Percentiles rank a stretch among this genome's conserved stretches.
Conservation (phyloP, 1,284 basidiomycete species). For the Puccinia horiana region DNA sequence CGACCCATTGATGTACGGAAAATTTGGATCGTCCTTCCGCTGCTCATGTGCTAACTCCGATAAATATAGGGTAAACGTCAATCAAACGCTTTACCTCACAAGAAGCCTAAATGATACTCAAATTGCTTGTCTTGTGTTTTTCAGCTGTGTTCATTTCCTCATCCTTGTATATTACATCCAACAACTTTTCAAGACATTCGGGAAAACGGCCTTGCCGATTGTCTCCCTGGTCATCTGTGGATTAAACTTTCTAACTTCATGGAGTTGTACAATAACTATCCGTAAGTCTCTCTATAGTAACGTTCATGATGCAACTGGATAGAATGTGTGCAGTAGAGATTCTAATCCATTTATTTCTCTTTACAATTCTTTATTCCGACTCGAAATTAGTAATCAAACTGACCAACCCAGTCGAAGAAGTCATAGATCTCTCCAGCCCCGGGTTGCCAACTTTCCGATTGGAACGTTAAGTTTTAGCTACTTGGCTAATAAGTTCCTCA, state of each 20-base stretch:
- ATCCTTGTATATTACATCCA: conserved; percentile 23
- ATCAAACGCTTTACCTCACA: not conserved
- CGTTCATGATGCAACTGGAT: not conserved
- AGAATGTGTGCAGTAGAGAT: not conserved
- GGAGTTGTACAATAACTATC: conserved; percentile 18
- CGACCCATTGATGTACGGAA: not conserved
- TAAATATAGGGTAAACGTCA: not conserved
- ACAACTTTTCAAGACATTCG: conserved; percentile 5
- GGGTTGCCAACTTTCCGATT: conserved; percentile 14
- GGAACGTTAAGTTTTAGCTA: not conserved
- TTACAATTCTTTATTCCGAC: not conserved
- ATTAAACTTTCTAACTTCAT: conserved; percentile 15
- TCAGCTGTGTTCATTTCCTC: conserved; percentile 17
- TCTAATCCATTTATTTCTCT: not conserved
- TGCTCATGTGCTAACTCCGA: conserved; percentile 5
- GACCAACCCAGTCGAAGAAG: not conserved
- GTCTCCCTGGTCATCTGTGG: not conserved
- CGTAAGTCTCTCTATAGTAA: conserved; percentile 5
- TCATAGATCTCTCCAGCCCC: not conserved
- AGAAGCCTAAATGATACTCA: not conserved
- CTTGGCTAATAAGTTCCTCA: conserved; percentile 23
- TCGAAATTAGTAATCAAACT: conserved; percentile 24
- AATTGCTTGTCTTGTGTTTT: not conserved
- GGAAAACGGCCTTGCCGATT: not conserved
- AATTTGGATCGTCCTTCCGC: not conserved